Percentiles rank a stretch among this genome's conserved stretches.
phyloP scores from a whole-genome alignment of 108 stramenopile genomes.

The Seminavis robusta region DNA sequence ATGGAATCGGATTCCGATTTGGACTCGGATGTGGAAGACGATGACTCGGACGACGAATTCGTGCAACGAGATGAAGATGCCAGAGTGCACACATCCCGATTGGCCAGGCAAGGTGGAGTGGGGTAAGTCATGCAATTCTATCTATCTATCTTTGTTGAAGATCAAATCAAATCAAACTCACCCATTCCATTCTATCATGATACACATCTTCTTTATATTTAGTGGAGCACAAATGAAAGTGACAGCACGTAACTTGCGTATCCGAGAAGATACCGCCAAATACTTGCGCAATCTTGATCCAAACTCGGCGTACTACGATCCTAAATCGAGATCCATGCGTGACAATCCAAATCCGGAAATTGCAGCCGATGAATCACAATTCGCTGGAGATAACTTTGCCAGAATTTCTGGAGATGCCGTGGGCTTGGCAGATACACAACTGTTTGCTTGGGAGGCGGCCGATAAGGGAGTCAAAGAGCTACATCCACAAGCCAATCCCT shows the following conservation, averaged over 20 bases:
- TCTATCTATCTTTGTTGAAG: too few relatives aligned
- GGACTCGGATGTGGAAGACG: slow-evolving; percentile 77
- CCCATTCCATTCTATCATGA: too few relatives aligned
- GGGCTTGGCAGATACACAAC: slow-evolving; percentile 83
- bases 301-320: slow-evolving; percentile 94
- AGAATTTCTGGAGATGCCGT: slow-evolving; percentile 91
- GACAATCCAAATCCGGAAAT: slow-evolving; percentile 94
- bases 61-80: slow-evolving; percentile 82
- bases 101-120: slow-evolving; percentile 96
- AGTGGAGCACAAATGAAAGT: slow-evolving; percentile 98
- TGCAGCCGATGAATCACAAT: slow-evolving; percentile 56
- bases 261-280: slow-evolving; percentile 99
- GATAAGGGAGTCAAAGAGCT: slow-evolving; percentile 57
- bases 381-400: slow-evolving; percentile 97
- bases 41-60: slow-evolving; percentile 75
- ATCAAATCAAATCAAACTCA: too few relatives aligned
- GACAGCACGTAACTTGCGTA: slow-evolving; percentile 96
- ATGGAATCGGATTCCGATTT: slow-evolving; percentile 79
- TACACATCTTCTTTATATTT: too few relatives aligned
- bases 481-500: slow-evolving; percentile 96
- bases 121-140: too few relatives aligned
- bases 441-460: slow-evolving; percentile 98
- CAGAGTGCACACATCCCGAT: slow-evolving; percentile 86
- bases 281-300: slow-evolving; percentile 96
- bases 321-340: slow-evolving; percentile 95